phyloP scores from a whole-genome alignment of 31 red algal genomes.

The Odonthalia washingtoniensis region DNA sequence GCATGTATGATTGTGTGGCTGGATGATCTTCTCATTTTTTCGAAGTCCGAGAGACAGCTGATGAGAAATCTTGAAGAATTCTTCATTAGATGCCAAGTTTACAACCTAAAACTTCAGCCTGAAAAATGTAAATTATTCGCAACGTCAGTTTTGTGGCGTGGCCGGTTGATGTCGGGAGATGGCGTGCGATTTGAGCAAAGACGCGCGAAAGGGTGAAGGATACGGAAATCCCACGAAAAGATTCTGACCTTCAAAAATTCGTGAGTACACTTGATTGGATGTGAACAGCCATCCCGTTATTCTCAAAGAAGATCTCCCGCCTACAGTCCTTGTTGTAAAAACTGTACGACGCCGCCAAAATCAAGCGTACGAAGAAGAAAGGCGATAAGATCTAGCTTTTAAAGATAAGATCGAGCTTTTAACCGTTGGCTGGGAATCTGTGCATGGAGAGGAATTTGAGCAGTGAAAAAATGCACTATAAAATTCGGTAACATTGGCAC shows the following conservation, averaged over 20 bases:
- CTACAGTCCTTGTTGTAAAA: slow-evolving; percentile 6
- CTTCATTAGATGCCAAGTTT: not conserved
- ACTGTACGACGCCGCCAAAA: not conserved
- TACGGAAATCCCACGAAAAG: not conserved
- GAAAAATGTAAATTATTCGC: not conserved
- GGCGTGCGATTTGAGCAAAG: not conserved
- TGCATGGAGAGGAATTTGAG: not conserved
- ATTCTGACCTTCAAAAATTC: not conserved
- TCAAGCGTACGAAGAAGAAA: not conserved
- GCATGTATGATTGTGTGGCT: not conserved
- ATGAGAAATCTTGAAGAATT: not conserved
- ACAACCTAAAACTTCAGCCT: not conserved
- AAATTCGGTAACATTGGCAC: slow-evolving; percentile 2
- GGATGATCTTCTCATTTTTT: not conserved
- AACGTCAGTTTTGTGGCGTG: not conserved
- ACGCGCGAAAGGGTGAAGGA: not conserved
- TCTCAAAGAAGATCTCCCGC: not conserved
- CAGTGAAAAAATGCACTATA: slow-evolving; percentile 6
- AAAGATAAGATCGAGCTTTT: not conserved
- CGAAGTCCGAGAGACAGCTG: not conserved
- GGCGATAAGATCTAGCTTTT: no score
- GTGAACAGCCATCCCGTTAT: not conserved
- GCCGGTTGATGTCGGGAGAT: not conserved
- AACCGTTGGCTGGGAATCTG: not conserved
- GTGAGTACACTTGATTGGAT: slow-evolving; percentile 12